Evolutionary conservation across 306 rosid species (phyloP).

Genomic region (Vachellia collinsii): DNA sequence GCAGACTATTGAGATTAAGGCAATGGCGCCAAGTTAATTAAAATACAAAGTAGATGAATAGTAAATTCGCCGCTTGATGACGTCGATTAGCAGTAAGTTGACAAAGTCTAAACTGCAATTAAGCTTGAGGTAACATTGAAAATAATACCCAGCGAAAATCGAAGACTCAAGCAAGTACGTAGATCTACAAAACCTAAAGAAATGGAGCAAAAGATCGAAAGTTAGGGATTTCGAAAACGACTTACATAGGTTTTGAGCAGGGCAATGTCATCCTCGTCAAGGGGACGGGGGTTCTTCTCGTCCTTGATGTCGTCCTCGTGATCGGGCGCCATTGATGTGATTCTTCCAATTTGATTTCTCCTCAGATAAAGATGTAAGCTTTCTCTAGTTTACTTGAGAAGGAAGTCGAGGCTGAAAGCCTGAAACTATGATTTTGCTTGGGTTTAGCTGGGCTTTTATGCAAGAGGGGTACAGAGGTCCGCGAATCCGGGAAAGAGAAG

Average conservation of each 20-base stretch:
- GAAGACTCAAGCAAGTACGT: background rate
- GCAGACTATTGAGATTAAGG: background rate
- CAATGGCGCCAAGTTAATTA: background rate
- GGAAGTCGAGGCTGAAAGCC: constrained; percentile 1
- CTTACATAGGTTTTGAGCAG: constrained; percentile 90
- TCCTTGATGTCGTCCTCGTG: constrained; percentile 91
- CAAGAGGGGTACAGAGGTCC: no score
- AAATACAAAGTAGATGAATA: background rate
- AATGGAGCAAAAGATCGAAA: background rate
- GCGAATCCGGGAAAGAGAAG: no score
- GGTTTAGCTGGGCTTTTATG: no score
- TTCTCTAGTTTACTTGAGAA: constrained; percentile 14
- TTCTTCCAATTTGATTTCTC: constrained; percentile 20
- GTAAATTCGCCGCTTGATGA: background rate
- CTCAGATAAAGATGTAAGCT: background rate
- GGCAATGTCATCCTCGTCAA: constrained; percentile 94
- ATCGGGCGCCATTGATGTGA: constrained; percentile 66
- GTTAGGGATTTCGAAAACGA: background rate
- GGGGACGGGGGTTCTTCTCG: constrained; percentile 98
- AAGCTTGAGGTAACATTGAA: constrained; percentile 1
- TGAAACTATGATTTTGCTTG: no score
- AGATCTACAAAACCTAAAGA: constrained; percentile 24
- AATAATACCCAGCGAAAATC: background rate
- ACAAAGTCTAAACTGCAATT: background rate
- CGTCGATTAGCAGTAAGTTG: background rate